Conservation (phyloP, 768 basidiomycete species). For the Mycena capillaripes region DNA sequence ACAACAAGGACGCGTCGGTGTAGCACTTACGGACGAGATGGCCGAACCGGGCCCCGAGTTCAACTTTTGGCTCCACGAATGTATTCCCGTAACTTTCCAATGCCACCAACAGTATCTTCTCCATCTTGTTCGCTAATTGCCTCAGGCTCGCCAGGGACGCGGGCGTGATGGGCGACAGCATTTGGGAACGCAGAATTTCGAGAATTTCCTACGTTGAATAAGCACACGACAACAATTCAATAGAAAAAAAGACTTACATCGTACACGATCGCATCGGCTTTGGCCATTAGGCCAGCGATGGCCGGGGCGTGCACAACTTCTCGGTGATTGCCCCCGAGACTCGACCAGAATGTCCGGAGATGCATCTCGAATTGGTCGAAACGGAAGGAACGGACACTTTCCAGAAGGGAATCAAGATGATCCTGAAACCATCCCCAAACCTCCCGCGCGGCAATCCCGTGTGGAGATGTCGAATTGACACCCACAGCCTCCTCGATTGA, state of each 20-base stretch:
- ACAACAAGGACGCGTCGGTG: background rate
- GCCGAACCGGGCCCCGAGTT: conserved; percentile 90
- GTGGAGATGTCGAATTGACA: conserved; percentile 78
- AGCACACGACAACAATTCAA: conserved; percentile 25
- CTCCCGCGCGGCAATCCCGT: conserved; percentile 85
- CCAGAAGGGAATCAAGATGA: conserved; percentile 87
- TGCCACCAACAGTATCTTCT: conserved; percentile 86
- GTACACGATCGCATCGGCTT: conserved; percentile 91
- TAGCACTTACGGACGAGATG: conserved; percentile 85
- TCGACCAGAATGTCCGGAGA: conserved; percentile 88
- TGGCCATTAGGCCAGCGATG: conserved; percentile 89
- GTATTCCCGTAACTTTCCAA: conserved; percentile 89
- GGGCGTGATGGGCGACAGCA: conserved; percentile 82
- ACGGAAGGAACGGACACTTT: conserved; percentile 81
- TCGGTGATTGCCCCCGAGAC: conserved; percentile 78
- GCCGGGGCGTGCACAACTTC: conserved; percentile 92
- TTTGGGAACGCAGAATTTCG: conserved; percentile 86
- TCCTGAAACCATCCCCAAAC: conserved; percentile 95
- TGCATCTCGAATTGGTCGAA: conserved; percentile 94
- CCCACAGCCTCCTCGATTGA: conserved; percentile 89
- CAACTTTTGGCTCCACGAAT: conserved; percentile 93
- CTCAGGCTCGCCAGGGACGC: conserved; percentile 79
- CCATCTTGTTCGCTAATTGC: conserved; percentile 91
- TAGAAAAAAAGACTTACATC: conserved; percentile 69
- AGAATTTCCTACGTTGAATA: conserved; percentile 78